A percentile compares a stretch with the other conserved stretches of the same genome.
These are phyloP conservation scores for Silene uniflora DNA, from an alignment of 148 eudicot species.

Conservation along the genomic window DNA sequence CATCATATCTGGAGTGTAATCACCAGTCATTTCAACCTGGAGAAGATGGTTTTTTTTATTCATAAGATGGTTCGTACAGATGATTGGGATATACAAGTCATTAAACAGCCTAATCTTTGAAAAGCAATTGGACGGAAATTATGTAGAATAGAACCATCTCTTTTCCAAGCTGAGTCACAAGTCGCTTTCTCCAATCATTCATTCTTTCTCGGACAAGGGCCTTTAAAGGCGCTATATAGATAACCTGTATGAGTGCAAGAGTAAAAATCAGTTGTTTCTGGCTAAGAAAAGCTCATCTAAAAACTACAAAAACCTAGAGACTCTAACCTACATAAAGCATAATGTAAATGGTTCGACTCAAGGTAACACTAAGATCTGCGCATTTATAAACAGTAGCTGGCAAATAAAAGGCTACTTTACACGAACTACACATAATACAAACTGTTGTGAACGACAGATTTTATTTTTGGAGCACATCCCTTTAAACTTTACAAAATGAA, in stretches of 20 bases:
- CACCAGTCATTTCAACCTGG: constrained; percentile 99
- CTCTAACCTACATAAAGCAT: too few relatives aligned
- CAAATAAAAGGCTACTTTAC: too few relatives aligned
- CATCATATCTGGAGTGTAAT: constrained; percentile 85
- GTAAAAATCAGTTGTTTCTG: background rate
- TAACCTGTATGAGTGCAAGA: constrained; percentile 50
- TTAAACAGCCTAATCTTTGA: background rate
- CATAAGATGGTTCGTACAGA: background rate
- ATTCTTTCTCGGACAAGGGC: constrained; percentile 97
- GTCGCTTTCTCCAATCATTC: constrained; percentile 88
- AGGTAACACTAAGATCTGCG: too few relatives aligned
- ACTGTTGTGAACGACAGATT: too few relatives aligned
- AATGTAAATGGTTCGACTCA: too few relatives aligned
- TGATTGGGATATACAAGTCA: background rate
- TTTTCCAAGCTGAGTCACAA: constrained; percentile 87
- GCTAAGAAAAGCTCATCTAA: background rate
- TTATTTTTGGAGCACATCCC: too few relatives aligned
- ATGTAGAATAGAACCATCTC: constrained; percentile 53
- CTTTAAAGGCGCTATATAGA: constrained; percentile 96
- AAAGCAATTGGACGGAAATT: background rate
- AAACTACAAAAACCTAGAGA: background rate
- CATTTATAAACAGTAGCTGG: too few relatives aligned
- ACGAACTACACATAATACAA: too few relatives aligned
- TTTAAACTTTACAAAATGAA: too few relatives aligned
- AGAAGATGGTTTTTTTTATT: constrained; percentile 10